These are phyloP conservation scores for Myxozyma lipomycoides DNA, from an alignment of 805 yeast genomes.

Conservation along the genomic window DNA sequence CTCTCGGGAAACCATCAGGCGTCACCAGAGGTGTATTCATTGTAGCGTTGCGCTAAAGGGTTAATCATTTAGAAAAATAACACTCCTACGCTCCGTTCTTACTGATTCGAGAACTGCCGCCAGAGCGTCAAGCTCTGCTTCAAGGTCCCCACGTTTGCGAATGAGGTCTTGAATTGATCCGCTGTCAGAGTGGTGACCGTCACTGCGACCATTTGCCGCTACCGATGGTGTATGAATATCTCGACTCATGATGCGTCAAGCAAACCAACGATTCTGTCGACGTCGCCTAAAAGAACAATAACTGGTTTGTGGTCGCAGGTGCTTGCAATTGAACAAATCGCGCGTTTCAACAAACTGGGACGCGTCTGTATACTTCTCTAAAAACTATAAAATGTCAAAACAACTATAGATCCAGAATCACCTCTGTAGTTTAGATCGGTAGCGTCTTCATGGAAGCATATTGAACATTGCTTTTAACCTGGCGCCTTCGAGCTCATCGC, in stretches of 20 bases:
- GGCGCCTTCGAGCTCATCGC: too few relatives aligned
- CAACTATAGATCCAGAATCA: too few relatives aligned
- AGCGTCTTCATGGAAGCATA: too few relatives aligned
- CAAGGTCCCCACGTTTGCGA: constrained; percentile 10
- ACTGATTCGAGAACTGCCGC: constrained; percentile 18
- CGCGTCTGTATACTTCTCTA: too few relatives aligned
- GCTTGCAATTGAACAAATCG: too few relatives aligned
- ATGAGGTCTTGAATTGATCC: neutral
- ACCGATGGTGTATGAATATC: constrained; percentile 7
- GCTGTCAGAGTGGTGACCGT: neutral
- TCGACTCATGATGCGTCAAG: neutral
- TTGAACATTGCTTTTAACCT: too few relatives aligned
- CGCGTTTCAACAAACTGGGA: too few relatives aligned
- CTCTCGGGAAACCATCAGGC: constrained; percentile 78
- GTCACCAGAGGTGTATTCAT: constrained; percentile 65
- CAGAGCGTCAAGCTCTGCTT: constrained; percentile 16
- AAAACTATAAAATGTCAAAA: too few relatives aligned
- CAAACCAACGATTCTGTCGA: too few relatives aligned
- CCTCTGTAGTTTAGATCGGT: too few relatives aligned
- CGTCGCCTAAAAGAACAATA: too few relatives aligned
- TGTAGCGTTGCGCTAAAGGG: constrained; percentile 45
- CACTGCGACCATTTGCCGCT: constrained; percentile 2
- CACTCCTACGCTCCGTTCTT: neutral
- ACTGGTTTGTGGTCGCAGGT: too few relatives aligned
- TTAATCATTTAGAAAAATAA: neutral